Evolutionary conservation across 2,329 filamentous ascomycete species (phyloP).

Genomic region (Diaporthe sp.): DNA sequence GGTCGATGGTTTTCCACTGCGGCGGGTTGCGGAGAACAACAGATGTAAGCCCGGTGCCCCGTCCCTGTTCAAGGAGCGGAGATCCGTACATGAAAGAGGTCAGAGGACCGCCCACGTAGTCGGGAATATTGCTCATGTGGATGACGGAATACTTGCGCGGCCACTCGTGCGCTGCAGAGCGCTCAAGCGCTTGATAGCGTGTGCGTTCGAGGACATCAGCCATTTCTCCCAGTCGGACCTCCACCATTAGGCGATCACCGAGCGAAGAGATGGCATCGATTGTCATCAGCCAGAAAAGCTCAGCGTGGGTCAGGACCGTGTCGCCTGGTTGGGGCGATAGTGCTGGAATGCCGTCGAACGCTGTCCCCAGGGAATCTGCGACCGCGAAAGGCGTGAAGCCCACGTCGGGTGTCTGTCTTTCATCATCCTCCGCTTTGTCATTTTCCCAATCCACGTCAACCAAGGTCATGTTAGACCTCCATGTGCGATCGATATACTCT

Average conservation of each 20-base stretch:
- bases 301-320: neutral
- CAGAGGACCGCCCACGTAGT: neutral
- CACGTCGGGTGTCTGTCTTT: neutral
- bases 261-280: neutral
- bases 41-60: neutral
- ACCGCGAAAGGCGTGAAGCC: neutral
- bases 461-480: neutral
- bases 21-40: conserved; percentile 43
- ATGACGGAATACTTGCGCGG: neutral
- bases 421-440: neutral
- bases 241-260: conserved; percentile 40
- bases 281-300: neutral
- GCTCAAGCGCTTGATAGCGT: conserved; percentile 46
- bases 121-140: conserved; percentile 19
- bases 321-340: neutral
- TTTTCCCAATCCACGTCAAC: neutral
- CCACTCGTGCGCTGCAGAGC: neutral
- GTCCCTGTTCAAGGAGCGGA: conserved; percentile 3
- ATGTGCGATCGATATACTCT: neutral
- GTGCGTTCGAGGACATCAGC: conserved; percentile 49
- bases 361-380: neutral
- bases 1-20: conserved; percentile 44
- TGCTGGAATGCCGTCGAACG: neutral
- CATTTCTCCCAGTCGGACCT: conserved; percentile 50
- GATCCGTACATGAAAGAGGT: neutral